Evolutionary conservation across 2,329 filamentous ascomycete species (phyloP).

Genomic region (Aureobasidium sp.): DNA sequence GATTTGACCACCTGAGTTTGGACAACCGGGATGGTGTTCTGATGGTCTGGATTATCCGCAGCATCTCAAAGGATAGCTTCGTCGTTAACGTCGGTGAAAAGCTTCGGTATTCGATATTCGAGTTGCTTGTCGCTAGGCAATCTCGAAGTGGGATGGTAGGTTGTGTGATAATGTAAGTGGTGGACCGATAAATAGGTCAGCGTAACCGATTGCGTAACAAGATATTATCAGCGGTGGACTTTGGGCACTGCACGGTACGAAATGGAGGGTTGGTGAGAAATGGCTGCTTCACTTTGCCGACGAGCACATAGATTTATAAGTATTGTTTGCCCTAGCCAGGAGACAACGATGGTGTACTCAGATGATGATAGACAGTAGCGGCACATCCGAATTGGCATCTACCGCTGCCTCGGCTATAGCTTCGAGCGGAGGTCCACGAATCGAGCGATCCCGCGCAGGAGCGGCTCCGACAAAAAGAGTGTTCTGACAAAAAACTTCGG

Average conservation of each 20-base stretch:
- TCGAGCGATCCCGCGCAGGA: background rate
- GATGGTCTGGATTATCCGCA: slow-evolving; percentile 4
- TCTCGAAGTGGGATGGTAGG: background rate
- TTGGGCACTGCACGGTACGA: background rate
- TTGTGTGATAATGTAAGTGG: background rate
- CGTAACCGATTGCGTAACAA: background rate
- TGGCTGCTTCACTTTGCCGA: background rate
- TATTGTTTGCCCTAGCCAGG: background rate
- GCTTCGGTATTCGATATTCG: background rate
- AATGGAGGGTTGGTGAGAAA: background rate
- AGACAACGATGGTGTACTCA: background rate
- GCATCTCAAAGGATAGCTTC: background rate
- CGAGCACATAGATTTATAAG: background rate
- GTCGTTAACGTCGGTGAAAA: background rate
- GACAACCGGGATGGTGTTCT: background rate
- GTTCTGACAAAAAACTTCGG: background rate
- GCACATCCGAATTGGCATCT: background rate
- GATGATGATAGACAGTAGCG: background rate
- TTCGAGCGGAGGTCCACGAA: background rate
- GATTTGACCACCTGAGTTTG: slow-evolving; percentile 3
- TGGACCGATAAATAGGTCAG: background rate
- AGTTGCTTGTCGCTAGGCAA: background rate
- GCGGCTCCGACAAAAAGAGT: background rate
- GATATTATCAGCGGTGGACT: background rate
- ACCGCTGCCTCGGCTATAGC: background rate